These are phyloP conservation scores for Ophiostoma australiae DNA, from an alignment of 2,329 filamentous ascomycete genomes.

Conservation along the genomic window DNA sequence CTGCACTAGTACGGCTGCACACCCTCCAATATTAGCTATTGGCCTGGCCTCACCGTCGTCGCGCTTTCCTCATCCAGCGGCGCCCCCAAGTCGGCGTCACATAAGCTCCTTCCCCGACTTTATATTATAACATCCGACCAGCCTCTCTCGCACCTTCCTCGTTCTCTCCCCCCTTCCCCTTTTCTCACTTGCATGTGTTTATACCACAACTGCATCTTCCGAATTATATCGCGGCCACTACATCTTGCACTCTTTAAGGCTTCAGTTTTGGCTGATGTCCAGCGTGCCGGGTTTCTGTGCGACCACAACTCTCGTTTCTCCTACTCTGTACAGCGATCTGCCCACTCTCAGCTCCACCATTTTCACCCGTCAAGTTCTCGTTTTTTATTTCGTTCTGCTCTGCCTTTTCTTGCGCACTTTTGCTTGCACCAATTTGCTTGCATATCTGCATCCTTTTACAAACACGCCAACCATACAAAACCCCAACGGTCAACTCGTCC, in stretches of 20 bases:
- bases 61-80: background rate
- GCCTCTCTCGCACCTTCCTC: constrained; percentile 8
- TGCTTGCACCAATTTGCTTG: background rate
- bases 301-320: background rate
- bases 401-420: background rate
- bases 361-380: background rate
- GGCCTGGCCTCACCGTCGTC: background rate
- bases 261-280: background rate
- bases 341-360: background rate
- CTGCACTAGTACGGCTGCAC: background rate
- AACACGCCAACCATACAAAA: background rate
- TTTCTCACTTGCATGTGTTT: background rate
- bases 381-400: background rate
- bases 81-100: background rate
- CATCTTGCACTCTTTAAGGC: background rate
- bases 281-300: background rate
- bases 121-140: background rate
- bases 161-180: background rate
- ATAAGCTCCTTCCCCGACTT: background rate
- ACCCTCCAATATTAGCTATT: background rate
- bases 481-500: background rate
- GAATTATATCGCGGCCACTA: background rate
- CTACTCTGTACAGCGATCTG: background rate
- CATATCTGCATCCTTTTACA: background rate
- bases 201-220: background rate